A percentile compares a stretch with the other conserved stretches of the same genome.
phyloP scores from a whole-genome alignment of 2,329 filamentous ascomycete species.

The Penicillium sp. region DNA sequence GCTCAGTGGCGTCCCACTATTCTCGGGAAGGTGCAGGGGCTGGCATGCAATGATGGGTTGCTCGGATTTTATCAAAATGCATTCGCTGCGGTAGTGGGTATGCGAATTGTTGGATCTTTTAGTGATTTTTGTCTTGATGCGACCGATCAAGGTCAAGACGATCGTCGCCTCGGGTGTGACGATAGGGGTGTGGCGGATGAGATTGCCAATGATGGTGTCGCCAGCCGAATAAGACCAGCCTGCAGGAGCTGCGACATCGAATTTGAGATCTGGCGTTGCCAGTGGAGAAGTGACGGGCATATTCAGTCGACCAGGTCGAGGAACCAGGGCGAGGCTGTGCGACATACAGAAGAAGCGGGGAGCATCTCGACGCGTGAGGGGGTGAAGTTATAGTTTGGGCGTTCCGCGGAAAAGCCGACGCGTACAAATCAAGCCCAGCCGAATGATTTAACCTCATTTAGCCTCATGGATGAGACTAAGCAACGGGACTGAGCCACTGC shows the following conservation, averaged over 20 bases:
- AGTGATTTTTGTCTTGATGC: not conserved
- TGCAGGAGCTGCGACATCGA: constrained; percentile 1
- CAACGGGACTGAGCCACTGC: no score
- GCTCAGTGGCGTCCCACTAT: not conserved
- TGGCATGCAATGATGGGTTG: not conserved
- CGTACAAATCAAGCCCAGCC: no score
- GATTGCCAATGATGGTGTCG: constrained; percentile 4
- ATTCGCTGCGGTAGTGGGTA: not conserved
- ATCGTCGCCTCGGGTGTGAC: constrained; percentile 3
- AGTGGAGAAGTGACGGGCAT: not conserved
- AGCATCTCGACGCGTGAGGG: not conserved
- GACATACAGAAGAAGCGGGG: not conserved
- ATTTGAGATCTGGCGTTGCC: not conserved
- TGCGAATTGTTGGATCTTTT: not conserved
- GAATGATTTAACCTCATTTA: no score
- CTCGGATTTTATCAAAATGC: not conserved
- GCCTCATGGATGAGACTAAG: no score
- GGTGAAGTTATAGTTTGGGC: not conserved
- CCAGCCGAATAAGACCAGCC: constrained; percentile 1
- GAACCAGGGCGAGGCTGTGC: no score
- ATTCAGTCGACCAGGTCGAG: no score
- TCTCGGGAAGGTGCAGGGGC: constrained; percentile 1
- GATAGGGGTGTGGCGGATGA: not conserved
- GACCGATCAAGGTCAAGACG: not conserved
- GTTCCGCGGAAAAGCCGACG: no score